Base-by-base conservation (phyloP, 176 grass and related monocot species). In the Ananas comosus region DNA sequence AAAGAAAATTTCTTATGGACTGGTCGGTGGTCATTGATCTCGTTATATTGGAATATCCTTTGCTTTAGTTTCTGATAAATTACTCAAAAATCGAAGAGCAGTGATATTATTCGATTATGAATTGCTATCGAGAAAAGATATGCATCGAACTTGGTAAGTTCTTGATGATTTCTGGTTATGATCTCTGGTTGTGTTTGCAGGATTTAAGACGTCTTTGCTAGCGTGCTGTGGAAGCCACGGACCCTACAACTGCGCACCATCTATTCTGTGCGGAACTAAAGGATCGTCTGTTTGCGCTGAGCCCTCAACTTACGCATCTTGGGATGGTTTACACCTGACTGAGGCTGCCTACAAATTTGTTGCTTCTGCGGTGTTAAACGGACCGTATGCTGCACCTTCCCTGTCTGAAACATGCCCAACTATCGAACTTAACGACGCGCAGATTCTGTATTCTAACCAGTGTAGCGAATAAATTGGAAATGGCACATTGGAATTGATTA, bases 281-380 rank as follows among this genome's bases (percentile, higher is more conserved):
- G 77, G 66, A 14, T 50, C 63, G 6, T 72, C 72, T 21, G 51
- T 10, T 67, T 91, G 88, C 71, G 13, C 64, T 0, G 80, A 87
- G 49, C 88, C 88, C 18, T 76, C 78, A 0, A 72, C 0, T 53
- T 65, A 73, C 49, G 24, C 87, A 22, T 81, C 73, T 0, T 91
- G 84, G 80, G 88, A 91, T 19, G 84, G 80, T 0, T 4, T 80
- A 28, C 84, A 91, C 59, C 51, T 84, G 54, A 91, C 88, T 0
- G 88, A 87, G 69, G 80, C 84, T 0, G 50, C 25, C 49, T 87
- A 91, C 51, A 42, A 25, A 51, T n/a, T 81, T 58, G 78, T 91
- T 76, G 80, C 80, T 23, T 3, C 65, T 1, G 85, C 79, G n/a
- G 65, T 92, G 12, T 64, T 85, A 29, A 6, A 61, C 0, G 85